phyloP scores from a whole-genome alignment of 371 early-diverging fungal species.

The Mortierella polycephala region DNA sequence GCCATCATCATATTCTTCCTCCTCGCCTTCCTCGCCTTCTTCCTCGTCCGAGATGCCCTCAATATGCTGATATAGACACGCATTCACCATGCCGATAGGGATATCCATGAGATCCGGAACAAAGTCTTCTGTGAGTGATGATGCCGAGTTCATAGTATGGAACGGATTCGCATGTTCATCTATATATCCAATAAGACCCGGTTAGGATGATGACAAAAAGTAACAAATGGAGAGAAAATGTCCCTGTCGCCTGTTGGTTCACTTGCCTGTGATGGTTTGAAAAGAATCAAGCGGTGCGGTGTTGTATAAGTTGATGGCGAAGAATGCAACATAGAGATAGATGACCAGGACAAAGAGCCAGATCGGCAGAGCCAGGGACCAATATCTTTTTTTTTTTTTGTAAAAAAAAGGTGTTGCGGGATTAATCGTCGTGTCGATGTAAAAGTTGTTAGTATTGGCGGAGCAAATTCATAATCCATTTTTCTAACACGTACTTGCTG shows the following conservation, averaged over 20 bases:
- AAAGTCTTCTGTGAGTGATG: slow-evolving; percentile 64
- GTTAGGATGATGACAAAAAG: neutral
- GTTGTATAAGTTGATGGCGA: slow-evolving; percentile 74
- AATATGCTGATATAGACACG: slow-evolving; percentile 62
- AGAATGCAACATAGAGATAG: slow-evolving; percentile 75
- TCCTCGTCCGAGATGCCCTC: slow-evolving; percentile 45
- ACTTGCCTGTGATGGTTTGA: slow-evolving; percentile 74
- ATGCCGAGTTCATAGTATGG: slow-evolving; percentile 53
- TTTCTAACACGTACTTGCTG: slow-evolving; percentile 57
- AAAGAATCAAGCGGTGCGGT: slow-evolving; percentile 75
- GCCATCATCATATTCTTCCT: slow-evolving; percentile 17
- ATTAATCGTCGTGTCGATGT: neutral
- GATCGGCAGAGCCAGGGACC: slow-evolving; percentile 82
- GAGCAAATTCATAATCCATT: neutral
- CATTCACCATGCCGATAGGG: slow-evolving; percentile 75
- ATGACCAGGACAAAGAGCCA: slow-evolving; percentile 76
- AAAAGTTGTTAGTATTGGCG: neutral
- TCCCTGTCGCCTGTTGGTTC: neutral
- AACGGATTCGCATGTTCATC: slow-evolving; percentile 71
- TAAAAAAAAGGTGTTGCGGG: neutral
- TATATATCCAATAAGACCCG: slow-evolving; percentile 26
- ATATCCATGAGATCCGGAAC: slow-evolving; percentile 80
- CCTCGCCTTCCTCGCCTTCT: slow-evolving; percentile 30
- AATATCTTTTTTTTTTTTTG: slow-evolving; percentile 60
- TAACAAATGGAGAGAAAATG: neutral